Evolutionary conservation across 1,284 basidiomycete species (phyloP).

Genomic region (Neonothopanus nambi): DNA sequence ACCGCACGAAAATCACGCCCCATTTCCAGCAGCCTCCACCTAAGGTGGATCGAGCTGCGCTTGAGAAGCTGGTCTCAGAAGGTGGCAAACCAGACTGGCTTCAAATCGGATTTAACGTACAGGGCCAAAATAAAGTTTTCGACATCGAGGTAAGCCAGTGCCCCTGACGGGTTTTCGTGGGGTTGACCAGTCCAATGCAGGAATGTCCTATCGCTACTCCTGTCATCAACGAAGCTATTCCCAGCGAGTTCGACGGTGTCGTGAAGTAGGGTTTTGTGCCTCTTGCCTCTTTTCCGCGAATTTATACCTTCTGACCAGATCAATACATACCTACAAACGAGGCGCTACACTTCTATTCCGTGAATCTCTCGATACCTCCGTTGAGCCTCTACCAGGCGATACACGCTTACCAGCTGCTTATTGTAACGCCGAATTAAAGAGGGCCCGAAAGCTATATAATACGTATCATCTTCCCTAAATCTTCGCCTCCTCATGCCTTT

Average conservation of each 20-base stretch:
- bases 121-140: constrained; percentile 75
- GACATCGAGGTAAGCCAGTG: constrained; percentile 88
- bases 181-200: constrained; percentile 32
- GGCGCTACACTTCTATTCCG: constrained; percentile 92
- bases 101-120: constrained; percentile 89
- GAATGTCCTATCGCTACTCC: constrained; percentile 94
- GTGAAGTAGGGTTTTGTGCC: constrained; percentile 52
- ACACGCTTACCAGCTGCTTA: too few species aligned
- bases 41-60: constrained; percentile 47
- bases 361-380: constrained; percentile 66
- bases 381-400: constrained; percentile 7
- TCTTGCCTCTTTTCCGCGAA: not conserved
- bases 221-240: constrained; percentile 75
- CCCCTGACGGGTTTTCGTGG: not conserved
- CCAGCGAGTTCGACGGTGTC: constrained; percentile 65
- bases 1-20: constrained; percentile 96
- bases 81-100: constrained; percentile 57
- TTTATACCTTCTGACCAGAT: constrained; percentile 44
- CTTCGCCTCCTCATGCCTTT: too few species aligned
- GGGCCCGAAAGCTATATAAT: too few species aligned
- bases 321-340: constrained; percentile 80
- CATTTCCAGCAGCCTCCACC: constrained; percentile 90
- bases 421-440: too few species aligned
- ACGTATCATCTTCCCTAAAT: too few species aligned
- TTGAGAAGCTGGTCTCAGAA: constrained; percentile 26